Evolutionary conservation across 371 early-diverging fungal species (phyloP), one percentile per base, ranked within the genome.

Genomic region (Rhizopus stolonifer): DNA sequence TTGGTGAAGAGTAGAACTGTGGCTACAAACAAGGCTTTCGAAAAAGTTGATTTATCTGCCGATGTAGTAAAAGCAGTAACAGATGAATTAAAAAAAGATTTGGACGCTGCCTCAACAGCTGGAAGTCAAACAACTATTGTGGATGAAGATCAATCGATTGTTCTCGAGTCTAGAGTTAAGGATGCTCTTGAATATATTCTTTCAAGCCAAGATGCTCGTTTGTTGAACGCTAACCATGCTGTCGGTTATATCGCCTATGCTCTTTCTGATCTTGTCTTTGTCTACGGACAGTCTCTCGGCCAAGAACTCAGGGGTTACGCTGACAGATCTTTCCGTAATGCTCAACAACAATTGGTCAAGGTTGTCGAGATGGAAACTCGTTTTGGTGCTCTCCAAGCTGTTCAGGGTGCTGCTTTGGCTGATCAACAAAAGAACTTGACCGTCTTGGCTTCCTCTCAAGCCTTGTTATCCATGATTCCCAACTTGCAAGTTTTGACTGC

Each of bases 391-490:
- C 86, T 87, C 14, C 77, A 84, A 22, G 89, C 87, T n/a, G 81
- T 92, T 32, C 86, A 86, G 57, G 95, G 93, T 50, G 88, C n/a
- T n/a, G n/a, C 91, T 13, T 65, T 88, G 46, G 77, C 69, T 13
- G 49, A 60, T 19, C 56, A 47, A 29, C 49, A 54, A 54, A 58
- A 84, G 82, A 14, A 54, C 58, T 11, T 60, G 57, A 66, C 90
- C 0, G 87, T 88, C 23, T 67, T 94, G 44, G 75, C 89, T 0
- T 78, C 86, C n/a, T 86, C 88, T 17, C 84, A 81, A 36, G 88
- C 91, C 0, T 76, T 95, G 40, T 71, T 86, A 11, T 79, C 82
- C 46, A 90, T 95, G 91, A 79, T 90, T 29, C 90, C 92, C 25
- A 84, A 88, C 60, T 74, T 95, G 66, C 81, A 86, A 54, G 76